Percentiles rank a stretch among this genome's conserved stretches.
Evolutionary conservation across 23 red algal species (phyloP).

Genomic region (Agarophyton chilense): DNA sequence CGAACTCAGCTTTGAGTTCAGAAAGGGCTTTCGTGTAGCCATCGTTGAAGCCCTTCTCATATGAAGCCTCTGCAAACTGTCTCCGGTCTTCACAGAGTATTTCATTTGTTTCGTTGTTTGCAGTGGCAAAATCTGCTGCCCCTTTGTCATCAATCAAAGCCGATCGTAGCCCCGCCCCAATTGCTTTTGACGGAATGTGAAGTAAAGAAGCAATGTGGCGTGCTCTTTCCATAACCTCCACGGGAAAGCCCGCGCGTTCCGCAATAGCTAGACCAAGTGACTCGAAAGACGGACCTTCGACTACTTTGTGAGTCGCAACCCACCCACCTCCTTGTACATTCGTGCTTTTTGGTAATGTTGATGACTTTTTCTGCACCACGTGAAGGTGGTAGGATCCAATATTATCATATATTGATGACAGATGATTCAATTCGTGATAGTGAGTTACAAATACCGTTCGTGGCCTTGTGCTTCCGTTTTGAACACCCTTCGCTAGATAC

Average conservation of each 20-base stretch:
- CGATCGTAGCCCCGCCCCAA: conserved; percentile 36
- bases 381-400: conserved; percentile 54
- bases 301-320: conserved; percentile 46
- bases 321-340: not conserved
- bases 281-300: conserved; percentile 55
- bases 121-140: not conserved
- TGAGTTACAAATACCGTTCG: conserved; percentile 85
- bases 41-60: conserved; percentile 36
- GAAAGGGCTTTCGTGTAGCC: conserved; percentile 6
- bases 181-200: conserved; percentile 33
- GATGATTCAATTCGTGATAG: conserved; percentile 82
- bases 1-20: conserved; percentile 5
- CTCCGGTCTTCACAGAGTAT: not conserved
- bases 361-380: not conserved
- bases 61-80: not conserved
- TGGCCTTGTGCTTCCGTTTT: conserved; percentile 14
- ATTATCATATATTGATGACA: conserved; percentile 62
- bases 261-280: conserved; percentile 57
- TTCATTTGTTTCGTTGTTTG: not conserved
- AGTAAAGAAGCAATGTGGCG: conserved; percentile 33
- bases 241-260: conserved; percentile 53
- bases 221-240: conserved; percentile 37
- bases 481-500: conserved; percentile 48
- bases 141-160: not conserved
- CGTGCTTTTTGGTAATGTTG: not conserved